A percentile compares a stretch with the other conserved stretches of the same genome.
phyloP scores from a whole-genome alignment of 495 filamentous ascomycete species.

The Xylaria longipes region DNA sequence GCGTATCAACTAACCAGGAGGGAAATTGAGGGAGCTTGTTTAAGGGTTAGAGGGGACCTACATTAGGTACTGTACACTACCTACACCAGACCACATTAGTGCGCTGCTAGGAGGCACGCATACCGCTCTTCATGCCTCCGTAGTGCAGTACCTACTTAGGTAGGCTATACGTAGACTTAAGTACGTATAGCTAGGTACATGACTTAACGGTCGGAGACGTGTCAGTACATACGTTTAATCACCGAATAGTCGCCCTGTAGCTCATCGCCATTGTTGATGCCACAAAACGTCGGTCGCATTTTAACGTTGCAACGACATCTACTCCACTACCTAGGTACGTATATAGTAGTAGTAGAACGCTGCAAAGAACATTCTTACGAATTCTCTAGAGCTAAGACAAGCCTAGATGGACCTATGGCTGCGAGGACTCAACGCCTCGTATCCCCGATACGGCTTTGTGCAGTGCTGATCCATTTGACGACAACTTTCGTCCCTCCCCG shows the following conservation, averaged over 20 bases:
- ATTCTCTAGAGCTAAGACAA: neutral
- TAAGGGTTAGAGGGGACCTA: neutral
- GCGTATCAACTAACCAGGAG: neutral
- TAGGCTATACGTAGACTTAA: neutral
- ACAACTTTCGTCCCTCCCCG: neutral
- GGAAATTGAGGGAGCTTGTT: neutral
- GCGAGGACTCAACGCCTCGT: conserved; percentile 11
- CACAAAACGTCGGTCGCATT: neutral
- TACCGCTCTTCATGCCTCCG: conserved; percentile 3
- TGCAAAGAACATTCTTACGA: conserved; percentile 26
- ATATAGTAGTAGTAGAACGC: conserved; percentile 10
- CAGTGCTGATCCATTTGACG: neutral
- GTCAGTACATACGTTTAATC: neutral
- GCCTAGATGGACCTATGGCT: neutral
- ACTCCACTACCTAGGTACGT: conserved; percentile 9
- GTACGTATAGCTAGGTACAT: neutral
- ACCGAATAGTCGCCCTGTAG: neutral
- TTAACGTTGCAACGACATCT: conserved; percentile 1
- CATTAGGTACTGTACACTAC: neutral
- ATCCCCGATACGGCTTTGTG: conserved; percentile 7
- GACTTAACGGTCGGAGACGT: neutral
- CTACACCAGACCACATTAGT: neutral
- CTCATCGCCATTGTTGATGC: neutral
- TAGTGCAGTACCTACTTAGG: neutral
- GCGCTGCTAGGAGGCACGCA: neutral